Evolutionary conservation across 1,284 basidiomycete genomes (phyloP), one percentile per base, ranked within the genome.

Genomic region (Sporisorium reilianum): DNA sequence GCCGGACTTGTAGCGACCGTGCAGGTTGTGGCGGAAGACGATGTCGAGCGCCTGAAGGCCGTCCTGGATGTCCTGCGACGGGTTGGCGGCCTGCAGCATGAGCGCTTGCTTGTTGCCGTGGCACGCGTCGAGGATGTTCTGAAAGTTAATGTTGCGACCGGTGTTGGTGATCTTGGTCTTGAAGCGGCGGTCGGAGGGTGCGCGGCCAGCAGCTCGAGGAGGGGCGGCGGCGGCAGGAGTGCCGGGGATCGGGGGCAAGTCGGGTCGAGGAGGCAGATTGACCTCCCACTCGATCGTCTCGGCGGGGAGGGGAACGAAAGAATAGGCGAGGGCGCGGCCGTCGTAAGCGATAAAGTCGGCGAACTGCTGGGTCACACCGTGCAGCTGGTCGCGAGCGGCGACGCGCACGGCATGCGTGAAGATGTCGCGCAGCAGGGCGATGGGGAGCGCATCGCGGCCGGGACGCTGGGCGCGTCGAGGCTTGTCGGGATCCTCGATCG

Each of bases 21-120:
- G 53, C 3, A 64, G 58, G 18, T 34, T 25, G 40, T 22, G 36
- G 42, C 70, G 70, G 3, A 78, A 38, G 5, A 75, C 28, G 22
- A 77, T 45, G 34, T 79, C 74, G 55, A 78, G 54, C 6, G 65
- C 72, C 52, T 77, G 79, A 1, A 79, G 46, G 11, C 56, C 55
- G 46, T 63, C 54, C 40, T 63, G 58, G 18, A 59, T 57, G 23
- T 58, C 18, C 30, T 75, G 62, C 32, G 64, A 41, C 7, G 77
- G 68, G 46, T 64, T 66, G 14, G 74, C 70, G 23, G 64, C 52
- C 4, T 53, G 28, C 10, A 64, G 67, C 63, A 61, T 73, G 50
- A 76, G 65, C 16, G 64, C 45, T 12, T 62, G 74, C 8, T 42
- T 61, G 32, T 78, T 65, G 38, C 64, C 72, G 8, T 28, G 42